A percentile compares a stretch with the other conserved stretches of the same genome.
Evolutionary conservation across 1,284 basidiomycete species (phyloP).

Genomic region (Ceratorhiza oryzae-sativae): DNA sequence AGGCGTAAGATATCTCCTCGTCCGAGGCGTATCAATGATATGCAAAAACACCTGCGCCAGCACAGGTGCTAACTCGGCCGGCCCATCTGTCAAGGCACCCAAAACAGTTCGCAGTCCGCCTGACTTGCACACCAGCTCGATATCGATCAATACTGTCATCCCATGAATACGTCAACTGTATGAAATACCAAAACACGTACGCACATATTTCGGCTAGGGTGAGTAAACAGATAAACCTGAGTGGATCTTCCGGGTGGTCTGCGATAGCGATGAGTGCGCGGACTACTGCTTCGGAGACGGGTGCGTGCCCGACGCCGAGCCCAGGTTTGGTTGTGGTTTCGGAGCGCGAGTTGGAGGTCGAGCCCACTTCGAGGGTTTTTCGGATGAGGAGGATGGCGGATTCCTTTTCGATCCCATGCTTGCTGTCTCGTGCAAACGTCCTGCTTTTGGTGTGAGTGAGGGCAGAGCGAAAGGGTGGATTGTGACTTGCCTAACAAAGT

Average conservation of each 20-base stretch:
- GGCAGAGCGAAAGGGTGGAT: background rate
- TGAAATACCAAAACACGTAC: conserved; percentile 8
- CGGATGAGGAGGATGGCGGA: conserved; percentile 94
- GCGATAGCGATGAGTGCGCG: conserved; percentile 91
- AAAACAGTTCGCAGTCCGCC: conserved; percentile 90
- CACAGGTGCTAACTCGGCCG: conserved; percentile 82
- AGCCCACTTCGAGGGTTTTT: conserved; percentile 77
- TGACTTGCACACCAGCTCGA: conserved; percentile 80
- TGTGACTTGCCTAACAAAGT: conserved; percentile 75
- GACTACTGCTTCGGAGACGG: conserved; percentile 78
- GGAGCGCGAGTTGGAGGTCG: conserved; percentile 46
- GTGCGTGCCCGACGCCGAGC: conserved; percentile 58
- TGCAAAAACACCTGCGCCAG: conserved; percentile 86
- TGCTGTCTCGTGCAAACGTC: conserved; percentile 84
- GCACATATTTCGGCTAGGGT: conserved; percentile 90
- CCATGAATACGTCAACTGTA: background rate
- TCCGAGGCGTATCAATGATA: conserved; percentile 85
- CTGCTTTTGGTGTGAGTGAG: conserved; percentile 54
- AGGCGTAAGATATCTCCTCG: conserved; percentile 78
- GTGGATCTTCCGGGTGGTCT: conserved; percentile 90
- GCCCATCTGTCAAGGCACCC: conserved; percentile 86
- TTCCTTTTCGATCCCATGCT: conserved; percentile 86
- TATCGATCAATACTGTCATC: conserved; percentile 76
- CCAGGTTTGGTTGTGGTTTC: conserved; percentile 38
- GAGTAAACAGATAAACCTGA: conserved; percentile 84